Evolutionary conservation across 169 alveolate genomes (phyloP).

Genomic region (Cryptosporidium xiaoi): DNA sequence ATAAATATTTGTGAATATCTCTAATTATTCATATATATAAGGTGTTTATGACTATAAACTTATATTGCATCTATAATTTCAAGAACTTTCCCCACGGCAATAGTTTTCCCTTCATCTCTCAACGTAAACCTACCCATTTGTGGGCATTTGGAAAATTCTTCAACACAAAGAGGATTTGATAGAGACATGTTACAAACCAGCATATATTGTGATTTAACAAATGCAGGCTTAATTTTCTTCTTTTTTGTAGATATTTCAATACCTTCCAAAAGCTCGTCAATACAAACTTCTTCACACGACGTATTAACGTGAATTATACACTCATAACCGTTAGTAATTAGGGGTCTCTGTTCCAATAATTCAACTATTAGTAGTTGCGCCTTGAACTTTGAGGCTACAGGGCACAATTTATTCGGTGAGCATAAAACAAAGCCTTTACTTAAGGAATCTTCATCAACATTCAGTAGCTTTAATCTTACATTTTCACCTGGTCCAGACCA

Average conservation of each 20-base stretch:
- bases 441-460: constrained; percentile 93
- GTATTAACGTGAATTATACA: constrained; percentile 91
- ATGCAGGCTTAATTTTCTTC: constrained; percentile 86
- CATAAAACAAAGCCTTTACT: constrained; percentile 96
- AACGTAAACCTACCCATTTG: constrained; percentile 96
- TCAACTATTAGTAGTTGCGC: constrained; percentile 92
- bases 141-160: constrained; percentile 87
- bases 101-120: constrained; percentile 95
- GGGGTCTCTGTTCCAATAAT: constrained; percentile 91
- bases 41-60: not conserved
- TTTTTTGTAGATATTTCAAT: constrained; percentile 83
- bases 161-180: constrained; percentile 90
- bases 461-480: constrained; percentile 87
- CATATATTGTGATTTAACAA: constrained; percentile 84
- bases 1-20: not conserved
- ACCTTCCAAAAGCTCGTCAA: constrained; percentile 82
- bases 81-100: constrained; percentile 89
- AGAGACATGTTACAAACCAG: constrained; percentile 78
- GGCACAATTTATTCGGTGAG: constrained; percentile 89
- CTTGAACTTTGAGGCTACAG: constrained; percentile 89
- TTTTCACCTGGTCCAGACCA: constrained; percentile 93
- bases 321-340: constrained; percentile 94
- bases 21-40: not conserved
- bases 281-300: constrained; percentile 87
- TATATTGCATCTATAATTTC: constrained; percentile 77